phyloP scores from a whole-genome alignment of 169 alveolate species.

The Neospora caninum region DNA sequence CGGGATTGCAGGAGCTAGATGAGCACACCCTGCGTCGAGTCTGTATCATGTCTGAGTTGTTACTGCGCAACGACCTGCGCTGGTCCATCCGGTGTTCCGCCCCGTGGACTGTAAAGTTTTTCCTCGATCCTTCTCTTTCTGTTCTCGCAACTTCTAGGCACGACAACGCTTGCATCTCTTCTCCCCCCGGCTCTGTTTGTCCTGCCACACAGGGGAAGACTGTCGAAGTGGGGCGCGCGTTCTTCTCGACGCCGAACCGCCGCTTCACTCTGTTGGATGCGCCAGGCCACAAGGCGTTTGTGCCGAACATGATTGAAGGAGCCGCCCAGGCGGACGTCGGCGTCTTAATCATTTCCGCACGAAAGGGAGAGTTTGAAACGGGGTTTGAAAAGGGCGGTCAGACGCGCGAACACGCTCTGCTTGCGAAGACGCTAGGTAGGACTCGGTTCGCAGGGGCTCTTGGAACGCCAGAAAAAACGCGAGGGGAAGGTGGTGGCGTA shows the following conservation, averaged over 20 bases:
- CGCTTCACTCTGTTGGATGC: slow-evolving; percentile 99
- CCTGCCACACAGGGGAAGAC: slow-evolving; percentile 92
- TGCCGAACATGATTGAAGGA: slow-evolving; percentile 99
- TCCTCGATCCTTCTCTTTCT: no score
- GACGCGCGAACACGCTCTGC: slow-evolving; percentile 99
- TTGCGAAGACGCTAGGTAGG: slow-evolving; percentile 95
- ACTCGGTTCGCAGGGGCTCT: neutral
- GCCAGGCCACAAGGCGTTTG: slow-evolving; percentile 99
- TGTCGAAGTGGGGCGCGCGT: slow-evolving; percentile 98
- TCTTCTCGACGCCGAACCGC: slow-evolving; percentile 91
- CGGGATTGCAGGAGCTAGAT: no score
- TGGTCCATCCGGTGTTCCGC: no score
- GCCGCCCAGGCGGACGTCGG: slow-evolving; percentile 99
- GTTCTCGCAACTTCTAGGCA: no score
- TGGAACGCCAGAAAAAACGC: no score
- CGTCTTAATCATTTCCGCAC: slow-evolving; percentile 95
- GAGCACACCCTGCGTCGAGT: no score
- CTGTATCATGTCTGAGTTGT: no score
- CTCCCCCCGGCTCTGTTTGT: no score
- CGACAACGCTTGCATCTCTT: no score
- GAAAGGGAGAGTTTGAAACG: slow-evolving; percentile 98
- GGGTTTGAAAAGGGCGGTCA: slow-evolving; percentile 99
- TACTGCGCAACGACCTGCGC: no score
- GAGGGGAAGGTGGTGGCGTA: no score
- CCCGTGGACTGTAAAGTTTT: no score